phyloP scores from a whole-genome alignment of 768 basidiomycete genomes.

The Hygrocybe punicea region DNA sequence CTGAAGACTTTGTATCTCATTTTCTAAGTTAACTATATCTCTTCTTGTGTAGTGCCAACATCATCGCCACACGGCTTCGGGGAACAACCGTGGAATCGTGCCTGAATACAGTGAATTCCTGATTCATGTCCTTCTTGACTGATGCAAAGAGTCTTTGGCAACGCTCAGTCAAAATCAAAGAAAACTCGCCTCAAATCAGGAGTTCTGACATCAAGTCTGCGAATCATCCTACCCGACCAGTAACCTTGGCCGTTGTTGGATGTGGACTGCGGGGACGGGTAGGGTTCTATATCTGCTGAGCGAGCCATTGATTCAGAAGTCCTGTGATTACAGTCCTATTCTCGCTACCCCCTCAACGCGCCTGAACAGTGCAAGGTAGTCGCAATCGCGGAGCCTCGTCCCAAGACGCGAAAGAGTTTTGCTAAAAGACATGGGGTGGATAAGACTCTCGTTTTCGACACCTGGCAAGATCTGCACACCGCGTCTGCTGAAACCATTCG shows the following conservation, averaged over 20 bases:
- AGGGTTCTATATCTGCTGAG: slow-evolving; percentile 5
- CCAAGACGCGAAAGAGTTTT: slow-evolving; percentile 58
- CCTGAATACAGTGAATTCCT: too few relatives aligned
- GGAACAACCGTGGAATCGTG: too few relatives aligned
- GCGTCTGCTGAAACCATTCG: slow-evolving; percentile 66
- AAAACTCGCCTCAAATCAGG: slow-evolving; percentile 2
- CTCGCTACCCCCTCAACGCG: slow-evolving; percentile 53
- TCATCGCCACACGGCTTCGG: too few relatives aligned
- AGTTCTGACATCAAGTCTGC: background rate
- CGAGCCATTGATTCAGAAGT: background rate
- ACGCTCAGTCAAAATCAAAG: slow-evolving; percentile 7
- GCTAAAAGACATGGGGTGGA: slow-evolving; percentile 58
- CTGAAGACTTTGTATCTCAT: too few relatives aligned
- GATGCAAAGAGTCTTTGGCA: slow-evolving; percentile 9
- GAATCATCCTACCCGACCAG: slow-evolving; percentile 30
- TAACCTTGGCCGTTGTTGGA: slow-evolving; percentile 76
- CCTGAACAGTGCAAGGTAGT: slow-evolving; percentile 73
- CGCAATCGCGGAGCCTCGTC: slow-evolving; percentile 81
- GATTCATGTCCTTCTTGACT: slow-evolving; percentile 2
- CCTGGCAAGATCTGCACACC: slow-evolving; percentile 67
- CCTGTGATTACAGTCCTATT: slow-evolving; percentile 50
- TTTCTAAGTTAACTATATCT: too few relatives aligned
- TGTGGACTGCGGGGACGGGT: slow-evolving; percentile 84
- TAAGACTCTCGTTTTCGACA: slow-evolving; percentile 61
- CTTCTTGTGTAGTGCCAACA: too few relatives aligned